Evolutionary conservation across 768 basidiomycete genomes (phyloP), one percentile per base, ranked within the genome.

Genomic region (Boletus pseudo-olivaceus): DNA sequence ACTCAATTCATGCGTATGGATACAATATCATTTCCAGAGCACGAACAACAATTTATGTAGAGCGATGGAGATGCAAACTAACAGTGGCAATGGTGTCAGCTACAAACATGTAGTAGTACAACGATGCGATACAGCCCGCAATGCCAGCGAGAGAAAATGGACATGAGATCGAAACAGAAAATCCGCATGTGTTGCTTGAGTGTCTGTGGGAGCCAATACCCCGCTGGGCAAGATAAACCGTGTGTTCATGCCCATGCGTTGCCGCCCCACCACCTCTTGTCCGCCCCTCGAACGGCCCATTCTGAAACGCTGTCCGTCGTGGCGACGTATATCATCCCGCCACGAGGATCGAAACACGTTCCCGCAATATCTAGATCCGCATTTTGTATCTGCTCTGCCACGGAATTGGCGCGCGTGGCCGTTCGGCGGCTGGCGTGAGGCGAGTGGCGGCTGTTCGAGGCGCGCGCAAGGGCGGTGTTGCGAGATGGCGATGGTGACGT

Each of bases 251-350:
- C 77, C 74, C 78, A 78, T 35, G 65, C 63, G 1, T 76, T 75
- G 59, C 75, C 79, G 41, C 76, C 71, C 84, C 85, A 90, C 87
- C 87, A 90, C 47, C 80, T 74, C 75, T 86, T 88, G 58, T 85
- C 85, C 14, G 83, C 81, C 5, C 85, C 87, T 20, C 80, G 75
- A 49, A 94, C 75, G 41, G 79, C 75, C 88, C 89, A 94, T 67
- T 93, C 91, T 7, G 83, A 85, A 26, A 94, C 75, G 35, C 83
- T 83, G 54, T 75, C 67, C 54, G 79, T 78, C 51, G 82, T 81
- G 20, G 84, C 89, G 14, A 83, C 84, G 63, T 91, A 91, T 30
- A 91, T 63, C 66, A 76, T 81, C 56, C 78, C 76, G 2, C 89
- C 89, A 6, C 69, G 71, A 17, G 87, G 87, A 66, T 90, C 88